A percentile compares a stretch with the other conserved stretches of the same genome.
Evolutionary conservation across 2,329 filamentous ascomycete species (phyloP).

Genomic region (Ceratocystis eucalypticola): DNA sequence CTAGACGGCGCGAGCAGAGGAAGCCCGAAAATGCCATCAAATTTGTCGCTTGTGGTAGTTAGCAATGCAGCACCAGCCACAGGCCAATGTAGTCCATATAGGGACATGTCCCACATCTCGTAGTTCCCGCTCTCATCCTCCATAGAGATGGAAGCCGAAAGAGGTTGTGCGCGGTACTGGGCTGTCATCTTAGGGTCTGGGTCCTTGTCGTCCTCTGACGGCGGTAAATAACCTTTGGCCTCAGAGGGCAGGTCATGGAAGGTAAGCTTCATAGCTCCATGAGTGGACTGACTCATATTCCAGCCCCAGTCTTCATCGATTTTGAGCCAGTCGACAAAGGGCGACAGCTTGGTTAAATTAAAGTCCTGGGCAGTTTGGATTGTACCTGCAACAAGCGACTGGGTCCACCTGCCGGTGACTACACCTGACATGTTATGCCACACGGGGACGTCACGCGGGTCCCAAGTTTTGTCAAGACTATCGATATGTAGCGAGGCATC

Average conservation of each 20-base stretch:
- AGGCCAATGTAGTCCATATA: conserved; percentile 79
- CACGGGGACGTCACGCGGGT: conserved; percentile 31
- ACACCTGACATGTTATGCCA: conserved; percentile 71
- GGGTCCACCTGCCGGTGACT: conserved; percentile 63
- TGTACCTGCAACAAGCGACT: conserved; percentile 31
- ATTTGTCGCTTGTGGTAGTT: conserved; percentile 86
- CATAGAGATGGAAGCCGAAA: conserved; percentile 16
- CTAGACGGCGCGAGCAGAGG: conserved; percentile 60
- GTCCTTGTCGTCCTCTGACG: conserved; percentile 13
- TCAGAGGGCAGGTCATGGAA: conserved; percentile 17
- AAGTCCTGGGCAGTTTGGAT: conserved; percentile 37
- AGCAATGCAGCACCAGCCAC: conserved; percentile 66
- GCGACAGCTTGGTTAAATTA: conserved; percentile 53
- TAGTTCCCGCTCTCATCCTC: conserved; percentile 15
- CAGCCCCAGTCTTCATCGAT: conserved; percentile 51
- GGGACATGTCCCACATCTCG: conserved; percentile 62
- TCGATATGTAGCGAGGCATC: conserved; percentile 32
- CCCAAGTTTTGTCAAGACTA: conserved; percentile 27
- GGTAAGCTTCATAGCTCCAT: conserved; percentile 47
- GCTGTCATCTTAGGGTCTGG: conserved; percentile 23
- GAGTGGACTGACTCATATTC: conserved; percentile 58
- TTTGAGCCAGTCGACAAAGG: conserved; percentile 51
- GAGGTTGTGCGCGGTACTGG: conserved; percentile 15
- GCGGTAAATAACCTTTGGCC: conserved; percentile 1
- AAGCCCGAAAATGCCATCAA: conserved; percentile 77